These are phyloP conservation scores for Massarina eburnea DNA, from an alignment of 2,329 filamentous ascomycete species.

Conservation along the genomic window DNA sequence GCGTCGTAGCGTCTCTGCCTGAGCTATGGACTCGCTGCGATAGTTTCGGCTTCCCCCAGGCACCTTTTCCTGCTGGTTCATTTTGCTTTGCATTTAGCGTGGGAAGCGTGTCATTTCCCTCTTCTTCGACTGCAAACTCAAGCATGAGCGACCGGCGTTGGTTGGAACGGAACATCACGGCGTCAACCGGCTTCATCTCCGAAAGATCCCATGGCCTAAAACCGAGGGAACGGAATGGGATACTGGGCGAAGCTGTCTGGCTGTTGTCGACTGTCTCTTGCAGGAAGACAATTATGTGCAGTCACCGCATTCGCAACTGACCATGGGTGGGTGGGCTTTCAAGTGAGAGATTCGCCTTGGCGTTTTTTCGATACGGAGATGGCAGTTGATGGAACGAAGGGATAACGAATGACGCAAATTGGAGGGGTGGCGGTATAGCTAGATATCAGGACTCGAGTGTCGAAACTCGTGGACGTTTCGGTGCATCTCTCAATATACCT, in stretches of 20 bases:
- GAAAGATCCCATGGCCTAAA: slow-evolving; percentile 1
- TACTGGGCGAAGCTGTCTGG: not conserved
- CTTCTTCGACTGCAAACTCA: slow-evolving; percentile 21
- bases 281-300: not conserved
- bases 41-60: slow-evolving; percentile 11
- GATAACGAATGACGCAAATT: not conserved
- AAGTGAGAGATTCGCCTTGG: slow-evolving; percentile 14
- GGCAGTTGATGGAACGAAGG: slow-evolving; percentile 9
- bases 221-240: slow-evolving; percentile 2
- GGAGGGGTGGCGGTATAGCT: not conserved
- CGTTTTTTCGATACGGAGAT: slow-evolving; percentile 14
- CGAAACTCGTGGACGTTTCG: not conserved
- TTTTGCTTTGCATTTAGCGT: slow-evolving; percentile 37
- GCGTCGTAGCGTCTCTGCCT: slow-evolving; percentile 14
- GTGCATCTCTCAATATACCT: not conserved
- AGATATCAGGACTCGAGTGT: not conserved
- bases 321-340: slow-evolving; percentile 12
- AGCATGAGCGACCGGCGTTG: slow-evolving; percentile 45
- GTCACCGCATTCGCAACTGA: slow-evolving; percentile 11
- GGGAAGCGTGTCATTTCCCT: slow-evolving; percentile 23
- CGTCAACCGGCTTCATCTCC: slow-evolving; percentile 14
- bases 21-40: slow-evolving; percentile 10
- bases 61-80: slow-evolving; percentile 19
- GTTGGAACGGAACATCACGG: slow-evolving; percentile 22
- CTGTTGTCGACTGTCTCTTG: slow-evolving; percentile 3